phyloP scores from a whole-genome alignment of 768 basidiomycete species.

The Lactarius evosmus region DNA sequence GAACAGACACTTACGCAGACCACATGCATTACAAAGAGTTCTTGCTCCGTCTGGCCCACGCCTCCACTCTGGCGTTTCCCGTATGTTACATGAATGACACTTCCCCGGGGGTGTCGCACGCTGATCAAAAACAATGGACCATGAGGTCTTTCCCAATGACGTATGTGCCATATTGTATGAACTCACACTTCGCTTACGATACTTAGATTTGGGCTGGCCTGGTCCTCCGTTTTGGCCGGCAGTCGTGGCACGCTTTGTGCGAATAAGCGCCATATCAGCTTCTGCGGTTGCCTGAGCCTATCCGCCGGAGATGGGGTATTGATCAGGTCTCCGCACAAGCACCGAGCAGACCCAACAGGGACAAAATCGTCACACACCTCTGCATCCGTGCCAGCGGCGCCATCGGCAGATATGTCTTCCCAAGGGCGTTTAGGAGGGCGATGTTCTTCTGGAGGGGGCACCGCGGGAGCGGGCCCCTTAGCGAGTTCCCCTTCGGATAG shows the following conservation, averaged over 20 bases:
- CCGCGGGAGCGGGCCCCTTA: conserved; percentile 25
- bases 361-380: conserved; percentile 20
- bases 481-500: conserved; percentile 28
- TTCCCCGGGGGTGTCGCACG: conserved; percentile 83
- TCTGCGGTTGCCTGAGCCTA: conserved; percentile 64
- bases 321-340: conserved; percentile 21
- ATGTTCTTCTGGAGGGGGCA: conserved; percentile 43
- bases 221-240: conserved; percentile 47
- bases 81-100: conserved; percentile 83
- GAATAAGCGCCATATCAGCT: conserved; percentile 82
- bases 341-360: conserved; percentile 19
- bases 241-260: conserved; percentile 71
- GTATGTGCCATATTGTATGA: conserved; percentile 15
- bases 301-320: conserved; percentile 32
- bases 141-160: conserved; percentile 30
- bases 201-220: conserved; percentile 69
- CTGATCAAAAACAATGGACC: conserved; percentile 41
- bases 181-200: conserved; percentile 82
- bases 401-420: conserved; percentile 65
- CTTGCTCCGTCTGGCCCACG: conserved; percentile 81
- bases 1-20: conserved; percentile 58
- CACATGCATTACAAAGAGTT: conserved; percentile 83
- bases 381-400: conserved; percentile 17
- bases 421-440: conserved; percentile 75
- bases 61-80: conserved; percentile 87